A percentile compares a stretch with the other conserved stretches of the same genome.
Conservation (phyloP, 305 asterid genomes). For the Plantago coronopus region DNA sequence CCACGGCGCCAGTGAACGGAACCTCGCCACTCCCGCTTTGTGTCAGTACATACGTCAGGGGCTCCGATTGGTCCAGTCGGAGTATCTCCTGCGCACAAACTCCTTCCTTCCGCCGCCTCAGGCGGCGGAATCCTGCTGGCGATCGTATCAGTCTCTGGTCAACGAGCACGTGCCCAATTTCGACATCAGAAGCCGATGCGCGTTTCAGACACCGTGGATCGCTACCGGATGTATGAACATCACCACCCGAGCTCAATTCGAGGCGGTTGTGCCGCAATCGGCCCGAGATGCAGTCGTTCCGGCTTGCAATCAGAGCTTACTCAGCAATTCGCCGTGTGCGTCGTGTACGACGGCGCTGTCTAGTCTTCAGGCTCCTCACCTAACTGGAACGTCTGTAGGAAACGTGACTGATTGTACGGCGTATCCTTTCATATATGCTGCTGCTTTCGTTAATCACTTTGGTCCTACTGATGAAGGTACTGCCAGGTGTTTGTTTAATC, state of each 20-base stretch:
- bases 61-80: conserved; percentile 71
- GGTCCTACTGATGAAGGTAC: conserved; percentile 53
- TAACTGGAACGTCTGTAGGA: conserved; percentile 34
- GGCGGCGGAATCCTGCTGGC: conserved; percentile 70
- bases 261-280: conserved; percentile 38
- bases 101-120: conserved; percentile 54
- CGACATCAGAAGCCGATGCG: conserved; percentile 60
- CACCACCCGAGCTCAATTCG: conserved; percentile 59
- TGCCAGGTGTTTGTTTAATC: conserved; percentile 51
- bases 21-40: conserved; percentile 29
- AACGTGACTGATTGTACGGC: conserved; percentile 48
- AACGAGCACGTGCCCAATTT: conserved; percentile 30
- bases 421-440: conserved; percentile 46
- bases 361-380: conserved; percentile 40
- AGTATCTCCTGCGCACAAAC: conserved; percentile 44
- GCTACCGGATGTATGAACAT: conserved; percentile 67
- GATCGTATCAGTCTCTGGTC: conserved; percentile 39
- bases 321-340: conserved; percentile 65
- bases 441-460: conserved; percentile 43
- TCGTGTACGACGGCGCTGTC: conserved; percentile 72
- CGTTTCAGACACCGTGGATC: conserved; percentile 67
- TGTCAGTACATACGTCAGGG: conserved; percentile 72
- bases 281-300: conserved; percentile 31
- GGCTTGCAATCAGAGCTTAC: conserved; percentile 64
- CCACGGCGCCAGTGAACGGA: conserved; percentile 20